Evolutionary conservation across 2,329 filamentous ascomycete genomes (phyloP), one percentile per base, ranked within the genome.

Genomic region (Fusarium dimerum): DNA sequence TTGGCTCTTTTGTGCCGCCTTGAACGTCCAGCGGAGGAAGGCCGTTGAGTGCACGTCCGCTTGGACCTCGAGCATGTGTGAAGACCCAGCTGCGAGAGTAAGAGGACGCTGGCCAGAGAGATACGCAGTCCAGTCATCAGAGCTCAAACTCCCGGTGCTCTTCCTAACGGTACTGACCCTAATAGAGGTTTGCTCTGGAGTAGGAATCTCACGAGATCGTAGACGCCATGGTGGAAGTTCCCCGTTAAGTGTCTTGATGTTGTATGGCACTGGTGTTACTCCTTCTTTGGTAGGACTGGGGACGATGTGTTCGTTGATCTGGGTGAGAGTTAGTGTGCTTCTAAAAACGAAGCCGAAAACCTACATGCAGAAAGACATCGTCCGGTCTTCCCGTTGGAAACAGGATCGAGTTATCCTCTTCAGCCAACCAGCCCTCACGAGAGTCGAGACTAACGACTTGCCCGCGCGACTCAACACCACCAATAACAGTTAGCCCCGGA

Each of bases 361-460:
- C 59, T 2, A 56, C 34, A 30, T 61, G 55, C 2, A 61, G 45
- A 26, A 59, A 61, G 18, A 52, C 46, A 17, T 61, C 58, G 30
- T 59, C 58, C 4, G 47, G 47, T 30, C n/a, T 34, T 26, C 36
- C 52, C 17, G 46, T 51, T 1, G 48, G 55, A 30, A 57, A 57
- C 42, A 52, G 7, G n/a, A 48, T 38, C 3, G 18, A 47, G 5
- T 55, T 43, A 26, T 55, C 48, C n/a, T 50, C 49, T 17, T 48
- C 32, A 3, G 52, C 52, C 6, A 18, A 30, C 55, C 55, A 55
- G 12, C 48, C 52, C 11, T 52, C 40, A 5, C 16, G 12, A 1
- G 55, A 55, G 17, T 42, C 45, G n/a, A 55, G 10, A 17, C 48
- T 43, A 2, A 52, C 7, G 1, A 10, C 30, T 3, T 41, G 30